Conservation (phyloP, 2,329 filamentous ascomycete species). For the Pyricularia pennisetigena region DNA sequence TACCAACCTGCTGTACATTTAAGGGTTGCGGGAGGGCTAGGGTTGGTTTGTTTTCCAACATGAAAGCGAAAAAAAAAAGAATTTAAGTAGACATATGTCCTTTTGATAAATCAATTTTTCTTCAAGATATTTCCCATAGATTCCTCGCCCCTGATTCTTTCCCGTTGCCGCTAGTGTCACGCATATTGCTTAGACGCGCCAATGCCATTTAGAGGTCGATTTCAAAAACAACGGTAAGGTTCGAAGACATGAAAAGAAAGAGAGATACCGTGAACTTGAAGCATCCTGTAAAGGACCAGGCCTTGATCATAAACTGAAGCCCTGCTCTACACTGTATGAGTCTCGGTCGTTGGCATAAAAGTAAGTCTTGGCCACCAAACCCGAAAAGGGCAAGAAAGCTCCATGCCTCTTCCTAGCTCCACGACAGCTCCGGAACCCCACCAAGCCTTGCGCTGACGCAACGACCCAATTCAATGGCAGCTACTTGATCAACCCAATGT, state of each 20-base stretch:
- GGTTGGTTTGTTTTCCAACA: not conserved
- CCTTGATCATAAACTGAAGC: not conserved
- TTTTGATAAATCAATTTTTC: not conserved
- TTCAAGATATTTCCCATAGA: not conserved
- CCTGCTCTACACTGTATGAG: not conserved
- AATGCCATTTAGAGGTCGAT: not conserved
- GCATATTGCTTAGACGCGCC: not conserved
- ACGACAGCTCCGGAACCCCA: constrained; percentile 1
- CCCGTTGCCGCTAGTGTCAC: not conserved
- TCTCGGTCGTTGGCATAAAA: not conserved
- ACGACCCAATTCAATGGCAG: not conserved
- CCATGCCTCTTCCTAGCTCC: not conserved
- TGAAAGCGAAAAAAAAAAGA: not conserved
- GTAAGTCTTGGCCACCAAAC: not conserved
- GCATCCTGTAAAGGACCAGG: not conserved
- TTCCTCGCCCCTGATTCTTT: not conserved
- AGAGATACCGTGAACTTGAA: not conserved
- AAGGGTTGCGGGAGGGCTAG: not conserved
- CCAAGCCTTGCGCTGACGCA: not conserved
- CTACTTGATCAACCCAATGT: not conserved
- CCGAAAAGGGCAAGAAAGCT: not conserved
- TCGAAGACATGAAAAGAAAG: not conserved
- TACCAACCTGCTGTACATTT: not conserved
- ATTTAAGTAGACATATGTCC: not conserved
- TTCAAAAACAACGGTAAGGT: not conserved